Evolutionary conservation across 1,139 yeast genomes (phyloP).

Genomic region (Kluyveromyces sp.): DNA sequence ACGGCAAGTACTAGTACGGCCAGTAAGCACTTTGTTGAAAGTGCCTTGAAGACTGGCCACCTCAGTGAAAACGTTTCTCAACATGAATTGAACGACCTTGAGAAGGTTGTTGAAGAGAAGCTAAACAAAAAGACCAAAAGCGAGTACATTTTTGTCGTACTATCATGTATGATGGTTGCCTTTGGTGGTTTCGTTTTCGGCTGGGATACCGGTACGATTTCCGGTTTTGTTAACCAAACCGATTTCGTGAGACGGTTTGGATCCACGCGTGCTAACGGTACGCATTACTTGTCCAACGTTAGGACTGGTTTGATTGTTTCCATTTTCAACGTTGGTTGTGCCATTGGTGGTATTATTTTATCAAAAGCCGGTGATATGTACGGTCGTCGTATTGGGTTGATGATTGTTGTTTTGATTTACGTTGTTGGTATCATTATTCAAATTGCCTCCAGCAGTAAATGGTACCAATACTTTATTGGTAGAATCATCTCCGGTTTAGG

Average conservation of each 20-base stretch:
- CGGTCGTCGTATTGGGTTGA: conserved; percentile 58
- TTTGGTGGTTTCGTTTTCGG: conserved; percentile 66
- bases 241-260: conserved; percentile 44
- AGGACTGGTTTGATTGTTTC: conserved; percentile 58
- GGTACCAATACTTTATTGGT: conserved; percentile 54
- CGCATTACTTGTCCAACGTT: conserved; percentile 38
- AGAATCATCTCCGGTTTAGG: conserved; percentile 59
- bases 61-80: too few relatives aligned
- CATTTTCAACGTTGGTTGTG: conserved; percentile 64
- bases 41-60: too few relatives aligned
- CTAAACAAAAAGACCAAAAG: conserved; percentile 18
- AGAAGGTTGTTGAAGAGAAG: conserved; percentile 12
- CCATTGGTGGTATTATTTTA: conserved; percentile 55
- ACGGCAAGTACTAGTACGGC: background rate
- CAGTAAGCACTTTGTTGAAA: conserved; percentile 5
- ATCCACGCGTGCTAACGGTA: conserved; percentile 24
- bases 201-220: conserved; percentile 71
- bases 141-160: conserved; percentile 32
- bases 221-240: conserved; percentile 66
- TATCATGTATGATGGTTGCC: conserved; percentile 41
- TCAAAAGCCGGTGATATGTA: conserved; percentile 46
- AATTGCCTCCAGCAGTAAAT: conserved; percentile 43
- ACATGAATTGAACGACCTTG: conserved; percentile 12
- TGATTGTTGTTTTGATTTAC: conserved; percentile 49
- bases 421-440: conserved; percentile 58